Evolutionary conservation across 352 stramenopile genomes (phyloP).

Genomic region (Globisporangium megalacanthum): DNA sequence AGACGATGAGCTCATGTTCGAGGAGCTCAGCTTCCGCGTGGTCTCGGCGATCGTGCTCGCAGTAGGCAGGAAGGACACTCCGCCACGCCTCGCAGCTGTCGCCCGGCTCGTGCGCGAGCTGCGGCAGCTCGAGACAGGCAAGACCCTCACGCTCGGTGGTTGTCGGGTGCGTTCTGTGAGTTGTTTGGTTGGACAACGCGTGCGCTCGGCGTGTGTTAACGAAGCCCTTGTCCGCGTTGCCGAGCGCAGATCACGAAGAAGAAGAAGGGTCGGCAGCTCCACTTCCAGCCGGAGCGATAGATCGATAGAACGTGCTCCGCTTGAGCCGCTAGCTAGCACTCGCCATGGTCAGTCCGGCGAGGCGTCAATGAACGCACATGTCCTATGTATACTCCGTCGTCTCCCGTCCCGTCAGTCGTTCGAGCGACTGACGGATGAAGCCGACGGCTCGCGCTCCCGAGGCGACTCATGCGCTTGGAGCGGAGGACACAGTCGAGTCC

Average conservation of each 20-base stretch:
- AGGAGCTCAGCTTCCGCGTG: constrained; percentile 61
- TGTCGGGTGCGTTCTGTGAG: constrained; percentile 42
- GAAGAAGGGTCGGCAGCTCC: constrained; percentile 23
- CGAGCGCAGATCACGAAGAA: constrained; percentile 25
- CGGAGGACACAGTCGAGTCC: not conserved
- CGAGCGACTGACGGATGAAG: too few species aligned
- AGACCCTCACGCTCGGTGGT: constrained; percentile 59
- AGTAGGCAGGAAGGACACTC: constrained; percentile 49
- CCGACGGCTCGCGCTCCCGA: too few species aligned
- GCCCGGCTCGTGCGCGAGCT: constrained; percentile 38
- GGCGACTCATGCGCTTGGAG: too few species aligned
- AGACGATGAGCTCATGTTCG: constrained; percentile 47
- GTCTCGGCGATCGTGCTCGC: constrained; percentile 45
- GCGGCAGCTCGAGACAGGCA: constrained; percentile 43
- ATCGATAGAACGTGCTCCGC: not conserved
- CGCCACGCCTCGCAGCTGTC: constrained; percentile 56
- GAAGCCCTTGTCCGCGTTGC: not conserved
- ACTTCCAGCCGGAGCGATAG: constrained; percentile 33
- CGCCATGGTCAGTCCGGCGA: too few species aligned
- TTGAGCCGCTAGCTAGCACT: too few species aligned
- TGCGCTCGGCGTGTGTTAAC: not conserved
- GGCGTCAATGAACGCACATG: too few species aligned
- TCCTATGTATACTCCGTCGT: too few species aligned
- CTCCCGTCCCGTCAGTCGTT: too few species aligned
- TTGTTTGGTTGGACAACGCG: not conserved